Conservation (phyloP, 2,329 filamentous ascomycete species). For the Tolypocladium amazonense region DNA sequence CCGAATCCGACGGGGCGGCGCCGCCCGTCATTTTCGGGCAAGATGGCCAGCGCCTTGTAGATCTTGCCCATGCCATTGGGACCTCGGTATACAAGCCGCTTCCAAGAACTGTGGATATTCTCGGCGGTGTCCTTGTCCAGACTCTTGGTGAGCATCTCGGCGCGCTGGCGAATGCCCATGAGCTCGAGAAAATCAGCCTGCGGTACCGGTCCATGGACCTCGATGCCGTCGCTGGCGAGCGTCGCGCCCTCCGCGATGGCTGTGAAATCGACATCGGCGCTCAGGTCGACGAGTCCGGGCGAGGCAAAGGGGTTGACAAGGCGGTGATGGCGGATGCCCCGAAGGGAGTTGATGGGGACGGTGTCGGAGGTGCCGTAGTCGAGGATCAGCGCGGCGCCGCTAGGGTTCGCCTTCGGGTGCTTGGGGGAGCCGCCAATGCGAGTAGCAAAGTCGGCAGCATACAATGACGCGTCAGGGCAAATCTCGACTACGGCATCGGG, state of each 20-base stretch:
- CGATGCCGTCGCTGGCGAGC: slow-evolving; percentile 64
- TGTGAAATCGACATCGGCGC: slow-evolving; percentile 87
- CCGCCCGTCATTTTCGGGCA: slow-evolving; percentile 67
- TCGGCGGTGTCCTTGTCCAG: slow-evolving; percentile 36
- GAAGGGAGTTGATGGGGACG: slow-evolving; percentile 79
- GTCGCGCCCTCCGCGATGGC: slow-evolving; percentile 76
- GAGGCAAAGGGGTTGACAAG: slow-evolving; percentile 68
- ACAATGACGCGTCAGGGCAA: slow-evolving; percentile 75
- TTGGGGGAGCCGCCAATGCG: slow-evolving; percentile 64
- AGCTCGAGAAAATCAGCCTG: slow-evolving; percentile 69
- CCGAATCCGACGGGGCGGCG: slow-evolving; percentile 87
- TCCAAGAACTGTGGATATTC: slow-evolving; percentile 65
- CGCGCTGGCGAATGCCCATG: slow-evolving; percentile 77
- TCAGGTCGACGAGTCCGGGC: slow-evolving; percentile 78
- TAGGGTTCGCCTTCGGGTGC: slow-evolving; percentile 48
- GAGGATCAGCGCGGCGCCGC: slow-evolving; percentile 85
- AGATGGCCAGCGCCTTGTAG: slow-evolving; percentile 85
- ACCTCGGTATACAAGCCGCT: slow-evolving; percentile 71
- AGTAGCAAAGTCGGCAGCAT: slow-evolving; percentile 68
- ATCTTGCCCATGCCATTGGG: slow-evolving; percentile 85
- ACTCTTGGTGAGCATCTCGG: slow-evolving; percentile 50
- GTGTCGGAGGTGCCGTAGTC: slow-evolving; percentile 78
- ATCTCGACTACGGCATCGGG: slow-evolving; percentile 73
- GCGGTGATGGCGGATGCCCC: slow-evolving; percentile 72
- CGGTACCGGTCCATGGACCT: slow-evolving; percentile 85